phyloP scores from a whole-genome alignment of 2,329 filamentous ascomycete species.

The Daldinia sp. region DNA sequence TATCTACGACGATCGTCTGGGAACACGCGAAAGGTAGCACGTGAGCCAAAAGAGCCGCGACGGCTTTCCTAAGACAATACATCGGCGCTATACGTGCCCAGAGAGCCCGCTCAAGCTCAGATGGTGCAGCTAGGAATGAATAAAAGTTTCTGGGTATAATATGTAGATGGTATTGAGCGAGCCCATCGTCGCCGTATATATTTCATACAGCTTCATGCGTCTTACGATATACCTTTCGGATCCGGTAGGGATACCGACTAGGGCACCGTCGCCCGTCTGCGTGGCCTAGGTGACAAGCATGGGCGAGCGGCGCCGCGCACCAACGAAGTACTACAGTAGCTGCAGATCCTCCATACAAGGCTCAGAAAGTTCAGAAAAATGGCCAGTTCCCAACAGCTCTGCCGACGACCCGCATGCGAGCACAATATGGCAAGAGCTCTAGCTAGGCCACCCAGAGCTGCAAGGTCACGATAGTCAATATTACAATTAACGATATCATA shows the following conservation, averaged over 20 bases:
- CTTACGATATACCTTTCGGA: conserved; percentile 27
- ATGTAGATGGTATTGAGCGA: not conserved
- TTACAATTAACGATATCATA: conserved; percentile 7
- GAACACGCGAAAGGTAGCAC: conserved; percentile 6
- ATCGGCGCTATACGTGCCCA: conserved; percentile 20
- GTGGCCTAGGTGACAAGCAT: conserved; percentile 13
- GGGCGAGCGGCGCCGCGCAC: conserved; percentile 15
- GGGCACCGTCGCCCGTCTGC: conserved; percentile 4
- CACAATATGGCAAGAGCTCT: conserved; percentile 2
- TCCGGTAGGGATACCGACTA: conserved; percentile 24
- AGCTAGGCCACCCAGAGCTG: conserved; percentile 7
- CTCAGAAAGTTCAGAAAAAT: conserved; percentile 2
- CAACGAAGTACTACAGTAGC: conserved; percentile 29
- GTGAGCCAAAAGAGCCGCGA: conserved; percentile 9
- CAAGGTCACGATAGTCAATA: conserved; percentile 1
- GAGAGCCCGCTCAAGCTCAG: conserved; percentile 7
- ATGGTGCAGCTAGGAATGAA: not conserved
- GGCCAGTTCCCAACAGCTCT: conserved; percentile 11
- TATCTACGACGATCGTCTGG: conserved; percentile 25
- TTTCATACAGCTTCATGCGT: conserved; percentile 3
- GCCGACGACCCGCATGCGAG: conserved; percentile 14
- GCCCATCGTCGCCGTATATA: conserved; percentile 25
- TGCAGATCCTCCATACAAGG: conserved; percentile 13
- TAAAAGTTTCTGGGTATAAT: not conserved
- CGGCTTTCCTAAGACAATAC: conserved; percentile 13